phyloP scores from a whole-genome alignment of 225 moss, liverwort and hornwort species.

The Antitrichia curtipendula region DNA sequence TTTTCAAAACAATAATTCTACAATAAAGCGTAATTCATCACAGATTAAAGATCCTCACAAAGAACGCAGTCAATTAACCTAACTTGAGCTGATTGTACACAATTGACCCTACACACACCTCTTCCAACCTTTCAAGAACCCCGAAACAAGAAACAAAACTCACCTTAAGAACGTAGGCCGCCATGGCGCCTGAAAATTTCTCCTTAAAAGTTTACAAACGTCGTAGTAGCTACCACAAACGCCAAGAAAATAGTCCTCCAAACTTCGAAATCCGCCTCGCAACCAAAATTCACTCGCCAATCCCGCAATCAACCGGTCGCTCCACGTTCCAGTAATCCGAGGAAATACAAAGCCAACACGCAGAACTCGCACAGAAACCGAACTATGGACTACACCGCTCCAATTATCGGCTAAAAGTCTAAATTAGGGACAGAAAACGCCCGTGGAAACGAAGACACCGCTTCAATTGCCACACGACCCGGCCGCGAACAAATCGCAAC shows the following conservation, averaged over 20 bases:
- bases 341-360: background rate
- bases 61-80: background rate
- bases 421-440: background rate
- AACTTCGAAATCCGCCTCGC: background rate
- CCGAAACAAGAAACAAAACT: background rate
- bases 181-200: constrained; percentile 10
- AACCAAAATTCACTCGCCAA: background rate
- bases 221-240: background rate
- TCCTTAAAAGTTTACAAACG: background rate
- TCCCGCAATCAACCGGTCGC: background rate
- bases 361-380: background rate
- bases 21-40: background rate
- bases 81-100: background rate
- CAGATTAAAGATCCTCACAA: background rate
- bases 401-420: background rate
- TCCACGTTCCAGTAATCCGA: constrained; percentile 41
- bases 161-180: constrained; percentile 28
- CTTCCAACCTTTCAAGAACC: background rate
- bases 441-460: background rate
- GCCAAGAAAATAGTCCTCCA: background rate
- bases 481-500: constrained; percentile 1
- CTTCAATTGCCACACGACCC: background rate
- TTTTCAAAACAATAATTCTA: background rate
- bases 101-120: background rate
- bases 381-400: background rate